A percentile compares a stretch with the other conserved stretches of the same genome.
phyloP scores from a whole-genome alignment of 2,329 filamentous ascomycete genomes.

The Verticillium klebahnii region DNA sequence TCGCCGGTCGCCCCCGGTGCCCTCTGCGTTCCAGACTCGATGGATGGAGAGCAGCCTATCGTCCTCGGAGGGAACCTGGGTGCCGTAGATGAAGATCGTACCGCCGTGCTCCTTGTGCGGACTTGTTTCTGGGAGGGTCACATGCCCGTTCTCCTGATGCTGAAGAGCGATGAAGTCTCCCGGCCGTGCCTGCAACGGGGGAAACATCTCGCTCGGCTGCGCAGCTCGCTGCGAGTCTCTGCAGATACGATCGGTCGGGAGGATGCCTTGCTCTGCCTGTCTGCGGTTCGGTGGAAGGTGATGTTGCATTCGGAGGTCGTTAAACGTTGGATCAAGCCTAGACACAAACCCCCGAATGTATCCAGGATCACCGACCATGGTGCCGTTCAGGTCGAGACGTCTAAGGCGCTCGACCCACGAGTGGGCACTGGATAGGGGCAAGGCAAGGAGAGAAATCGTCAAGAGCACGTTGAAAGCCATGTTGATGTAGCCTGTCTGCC shows the following conservation, averaged over 20 bases:
- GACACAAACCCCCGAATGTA: neutral
- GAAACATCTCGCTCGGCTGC: conserved; percentile 34
- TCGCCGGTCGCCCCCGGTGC: conserved; percentile 73
- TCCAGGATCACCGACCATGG: neutral
- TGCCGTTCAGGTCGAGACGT: neutral
- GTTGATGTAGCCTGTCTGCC: no score
- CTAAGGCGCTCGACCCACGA: neutral
- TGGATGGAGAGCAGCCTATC: conserved; percentile 62
- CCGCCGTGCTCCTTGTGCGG: conserved; percentile 59
- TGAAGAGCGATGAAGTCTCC: conserved; percentile 62
- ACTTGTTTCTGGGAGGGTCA: conserved; percentile 53
- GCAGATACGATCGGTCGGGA: neutral
- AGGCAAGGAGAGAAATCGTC: neutral
- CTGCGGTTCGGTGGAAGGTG: neutral
- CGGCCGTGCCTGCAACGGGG: conserved; percentile 56
- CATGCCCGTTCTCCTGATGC: conserved; percentile 74
- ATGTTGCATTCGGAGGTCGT: neutral
- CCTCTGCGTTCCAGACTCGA: conserved; percentile 71
- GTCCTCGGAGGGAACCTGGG: conserved; percentile 47
- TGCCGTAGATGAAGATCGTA: conserved; percentile 70
- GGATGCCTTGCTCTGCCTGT: neutral
- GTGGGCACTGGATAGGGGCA: neutral
- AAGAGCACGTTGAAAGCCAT: neutral
- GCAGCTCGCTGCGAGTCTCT: neutral
- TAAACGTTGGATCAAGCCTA: neutral